Evolutionary conservation across 192 early-diverging fungal species (phyloP).

Genomic region (Coemansia umbellata): DNA sequence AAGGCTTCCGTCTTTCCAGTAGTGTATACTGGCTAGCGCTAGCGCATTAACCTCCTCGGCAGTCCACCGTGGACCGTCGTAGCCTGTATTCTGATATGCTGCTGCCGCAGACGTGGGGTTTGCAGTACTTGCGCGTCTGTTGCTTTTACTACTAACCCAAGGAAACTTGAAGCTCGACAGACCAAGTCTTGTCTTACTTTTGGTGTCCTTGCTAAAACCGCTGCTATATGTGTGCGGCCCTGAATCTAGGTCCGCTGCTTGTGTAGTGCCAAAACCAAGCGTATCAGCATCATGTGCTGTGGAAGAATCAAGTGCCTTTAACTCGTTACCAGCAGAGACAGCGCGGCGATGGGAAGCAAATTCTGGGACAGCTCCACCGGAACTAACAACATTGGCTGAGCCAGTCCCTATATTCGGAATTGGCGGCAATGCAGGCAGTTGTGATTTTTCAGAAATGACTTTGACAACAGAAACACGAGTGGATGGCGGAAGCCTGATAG

Average conservation of each 20-base stretch:
- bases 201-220: neutral
- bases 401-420: slow-evolving; percentile 9
- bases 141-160: too few species aligned
- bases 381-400: slow-evolving; percentile 5
- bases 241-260: neutral
- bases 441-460: slow-evolving; percentile 19
- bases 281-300: neutral
- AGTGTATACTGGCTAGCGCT: slow-evolving; percentile 21
- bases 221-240: neutral
- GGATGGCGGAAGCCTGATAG: slow-evolving; percentile 16
- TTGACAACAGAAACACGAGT: slow-evolving; percentile 26
- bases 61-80: slow-evolving; percentile 21
- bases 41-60: slow-evolving; percentile 25
- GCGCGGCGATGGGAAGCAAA: slow-evolving; percentile 5
- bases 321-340: slow-evolving; percentile 19
- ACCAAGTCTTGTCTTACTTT: slow-evolving; percentile 13
- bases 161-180: slow-evolving; percentile 21
- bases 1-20: slow-evolving; percentile 29
- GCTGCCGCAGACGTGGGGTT: slow-evolving; percentile 7
- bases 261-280: neutral
- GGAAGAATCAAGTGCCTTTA: neutral
- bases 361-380: neutral
- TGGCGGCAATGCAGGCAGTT: slow-evolving; percentile 27
- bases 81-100: neutral
- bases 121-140: too few species aligned